Conservation (phyloP, 345 rosid species). For the Eucalyptus lansdowneana region DNA sequence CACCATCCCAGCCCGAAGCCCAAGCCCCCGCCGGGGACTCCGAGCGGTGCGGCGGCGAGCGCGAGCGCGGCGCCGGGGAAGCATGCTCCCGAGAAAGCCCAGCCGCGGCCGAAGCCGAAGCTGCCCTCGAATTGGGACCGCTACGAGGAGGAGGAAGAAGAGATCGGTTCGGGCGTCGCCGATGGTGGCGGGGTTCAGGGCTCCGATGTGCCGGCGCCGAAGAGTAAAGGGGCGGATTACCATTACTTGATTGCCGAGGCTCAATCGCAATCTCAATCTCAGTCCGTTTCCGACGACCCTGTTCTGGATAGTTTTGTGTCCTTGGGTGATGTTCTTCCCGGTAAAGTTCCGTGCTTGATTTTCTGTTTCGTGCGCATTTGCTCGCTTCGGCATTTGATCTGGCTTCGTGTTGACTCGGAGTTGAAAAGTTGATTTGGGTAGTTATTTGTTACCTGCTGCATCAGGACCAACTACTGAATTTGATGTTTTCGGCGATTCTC, state of each 20-base stretch:
- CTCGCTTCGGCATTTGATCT: not conserved
- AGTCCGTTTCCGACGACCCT: conserved; percentile 2
- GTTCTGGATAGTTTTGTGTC: conserved; percentile 20
- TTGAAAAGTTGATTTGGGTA: not conserved
- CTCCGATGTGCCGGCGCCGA: conserved; percentile 30
- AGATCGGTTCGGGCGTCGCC: conserved; percentile 1
- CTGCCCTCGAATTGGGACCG: conserved; percentile 80
- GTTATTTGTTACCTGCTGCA: not conserved
- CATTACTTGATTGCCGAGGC: conserved; percentile 59
- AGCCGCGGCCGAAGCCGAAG: conserved; percentile 1
- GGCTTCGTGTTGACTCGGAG: not conserved
- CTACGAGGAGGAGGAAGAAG: conserved; percentile 42
- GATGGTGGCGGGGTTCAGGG: not conserved
- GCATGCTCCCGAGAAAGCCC: conserved; percentile 14
- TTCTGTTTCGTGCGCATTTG: not conserved
- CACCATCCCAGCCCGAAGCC: conserved; percentile 33
- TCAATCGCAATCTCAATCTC: conserved; percentile 20
- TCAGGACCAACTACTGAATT: not conserved
- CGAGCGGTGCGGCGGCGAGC: conserved; percentile 1
- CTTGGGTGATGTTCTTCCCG: conserved; percentile 44
- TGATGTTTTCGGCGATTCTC: not conserved
- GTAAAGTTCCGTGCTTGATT: conserved; percentile 9
- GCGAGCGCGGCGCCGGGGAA: conserved; percentile 15
- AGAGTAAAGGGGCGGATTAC: conserved; percentile 85
- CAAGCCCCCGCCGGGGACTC: conserved; percentile 1